Base-by-base conservation (phyloP, 2,329 filamentous ascomycete species). In the Aurifilum marmelostoma region DNA sequence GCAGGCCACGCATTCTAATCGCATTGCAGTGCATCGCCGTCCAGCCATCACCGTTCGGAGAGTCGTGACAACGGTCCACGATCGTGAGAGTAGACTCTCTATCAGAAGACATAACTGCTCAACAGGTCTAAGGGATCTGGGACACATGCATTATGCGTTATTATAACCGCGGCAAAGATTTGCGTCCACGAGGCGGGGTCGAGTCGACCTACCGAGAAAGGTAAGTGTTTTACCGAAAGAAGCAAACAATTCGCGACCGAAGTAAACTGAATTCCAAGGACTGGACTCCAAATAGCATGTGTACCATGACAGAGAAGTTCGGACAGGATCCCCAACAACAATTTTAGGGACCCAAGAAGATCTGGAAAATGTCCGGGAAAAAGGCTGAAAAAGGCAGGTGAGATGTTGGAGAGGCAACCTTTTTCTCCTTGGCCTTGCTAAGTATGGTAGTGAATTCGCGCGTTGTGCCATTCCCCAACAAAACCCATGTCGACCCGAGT, bases 381-480 rank as follows among this genome's bases (percentile, higher is more conserved):
- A 63, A 18, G 18, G 8, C 62, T 52, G 29, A 18, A 63, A 63
- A 18, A 27, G 29, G 62, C 62, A 63, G 62, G 62, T 63, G 21
- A 34, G 4, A n/a, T 27, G 12, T 34, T 34, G 27, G 29, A 32
- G 9, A 34, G 12, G 14, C 27, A 4, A 50, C 29, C 29, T 6
- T 34, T 47, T 7, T n/a, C 3, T n/a, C n/a, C 34, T 34, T 34
- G 34, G 21, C n/a, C 43, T 47, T 47, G 43, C 43, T n/a, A n/a
- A 11, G 7, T 47, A 8, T 47, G 43, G 43, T 21, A 21, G 24
- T 21, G 32, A 32, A 29, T 14, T 52, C 41, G 9, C 27, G 32
- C 43, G 3, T 32, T n/a, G n/a, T n/a, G n/a, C n/a, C 62, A 39
- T 50, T 29, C 6, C 8, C 34, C 8, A 34, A 34, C 34, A 4